Evolutionary conservation across 768 basidiomycete species (phyloP), one percentile per base, ranked within the genome.

Genomic region (Tylopilus subfusipes): DNA sequence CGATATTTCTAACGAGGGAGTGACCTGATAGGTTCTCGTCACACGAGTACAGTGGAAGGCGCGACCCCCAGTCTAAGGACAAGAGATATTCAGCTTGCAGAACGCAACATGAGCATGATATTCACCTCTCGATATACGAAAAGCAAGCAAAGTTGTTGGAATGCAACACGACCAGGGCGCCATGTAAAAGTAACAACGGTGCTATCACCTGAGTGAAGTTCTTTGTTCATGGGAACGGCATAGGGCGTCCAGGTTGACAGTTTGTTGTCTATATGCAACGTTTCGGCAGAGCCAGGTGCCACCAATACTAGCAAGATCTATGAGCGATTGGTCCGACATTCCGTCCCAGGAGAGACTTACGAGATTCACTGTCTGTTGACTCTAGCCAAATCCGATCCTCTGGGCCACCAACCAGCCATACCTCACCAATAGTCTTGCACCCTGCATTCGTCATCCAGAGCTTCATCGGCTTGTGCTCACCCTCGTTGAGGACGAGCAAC

Each of bases 371-470:
- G 1, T 72, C 73, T 22, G 60, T 46, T 22, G 56, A 56, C 36
- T 59, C 68, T 2, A 85, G 50, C 82, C 82, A 85, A n/a, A 89
- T 63, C 58, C 81, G 84, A 61, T 88, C 86, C 18, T 82, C 80
- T 21, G 75, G 65, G 27, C 79, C 84, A 44, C 77, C 60, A 3
- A 92, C 73, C 57, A 88, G 67, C 88, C 89, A 89, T n/a, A 92
- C 60, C 55, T 92, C 89, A 12, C 70, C 71, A 24, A 95, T 78
- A 16, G 76, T 68, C 30, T 73, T 75, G 11, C 72, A 73, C 0
- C 94, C 93, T 8, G 74, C 68, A 65, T 96, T 97, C 22, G 74
- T 78, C 42, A 96, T 66, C 74, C 76, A 79, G 22, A 95, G 52
- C 29, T 65, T 71, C 66, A 83, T 72, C 7, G 71, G 56, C 58